Base-by-base conservation (phyloP, 805 yeast genomes). In the Saturnispora silvae region DNA sequence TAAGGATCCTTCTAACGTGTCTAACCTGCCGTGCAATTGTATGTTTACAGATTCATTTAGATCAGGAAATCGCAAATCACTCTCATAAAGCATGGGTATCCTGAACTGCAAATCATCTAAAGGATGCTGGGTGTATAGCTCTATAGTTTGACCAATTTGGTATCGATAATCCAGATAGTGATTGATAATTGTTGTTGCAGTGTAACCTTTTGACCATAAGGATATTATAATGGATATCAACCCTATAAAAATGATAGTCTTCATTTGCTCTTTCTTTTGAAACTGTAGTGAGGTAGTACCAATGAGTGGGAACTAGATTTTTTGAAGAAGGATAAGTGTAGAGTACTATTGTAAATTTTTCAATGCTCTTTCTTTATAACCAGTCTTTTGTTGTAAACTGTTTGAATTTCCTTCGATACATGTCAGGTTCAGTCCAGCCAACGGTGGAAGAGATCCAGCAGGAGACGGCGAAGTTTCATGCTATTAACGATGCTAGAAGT, bases 41-140 rank as follows among this genome's bases (percentile, higher is more conserved):
- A 63, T 48, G 41, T 70, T 68, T 2, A 69, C 51, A 1, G 81
- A 85, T 30, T 64, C 64, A 2, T 67, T 70, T 15, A 85, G 50
- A 52, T 85, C 95, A 0, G 89, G 87, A 46, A 77, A 76, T 14
- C 59, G 54, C 44, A 75, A 65, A 9, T 65, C 64, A 1, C 56
- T 47, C n/a, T 56, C 54, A 17, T 65, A 45, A 33, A 57, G 63
- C 3, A 71, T 59, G 0, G 73, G 74, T 5, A 72, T 59, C 3
- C 48, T 56, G 29, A 73, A 37, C 18, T 54, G 54, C 2, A 72
- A 42, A 46, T 72, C 77, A 17, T 55, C 45, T 31, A 65, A 54
- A 10, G 65, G 68, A 34, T 63, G 48, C 7, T 56, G 54, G n/a
- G 46, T 38, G 32, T 44, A 58, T 32, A 45, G 45, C 1, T 35